Percentiles rank a stretch among this genome's conserved stretches.
Evolutionary conservation across 345 rosid genomes (phyloP).

Genomic region (Lagerstroemia speciosa): DNA sequence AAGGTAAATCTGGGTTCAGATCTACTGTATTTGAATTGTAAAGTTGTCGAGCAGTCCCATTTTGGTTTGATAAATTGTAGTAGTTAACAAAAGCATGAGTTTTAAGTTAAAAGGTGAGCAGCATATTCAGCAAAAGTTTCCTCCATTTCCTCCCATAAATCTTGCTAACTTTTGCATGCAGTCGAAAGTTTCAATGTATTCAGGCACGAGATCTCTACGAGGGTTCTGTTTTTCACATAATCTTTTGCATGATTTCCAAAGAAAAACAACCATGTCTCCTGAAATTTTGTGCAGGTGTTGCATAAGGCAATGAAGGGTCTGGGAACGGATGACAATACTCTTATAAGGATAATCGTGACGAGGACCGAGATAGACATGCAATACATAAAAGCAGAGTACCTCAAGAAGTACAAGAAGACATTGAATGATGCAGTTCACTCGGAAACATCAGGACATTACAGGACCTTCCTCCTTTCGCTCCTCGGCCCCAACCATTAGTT

Average conservation of each 20-base stretch:
- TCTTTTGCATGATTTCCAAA: not conserved
- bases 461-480: conserved; percentile 54
- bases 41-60: not conserved
- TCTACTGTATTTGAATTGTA: not conserved
- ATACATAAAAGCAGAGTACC: conserved; percentile 51
- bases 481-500: conserved; percentile 40
- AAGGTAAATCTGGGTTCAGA: conserved; percentile 30
- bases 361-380: conserved; percentile 74
- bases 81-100: no score
- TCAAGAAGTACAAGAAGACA: conserved; percentile 45
- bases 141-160: no score
- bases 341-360: conserved; percentile 51
- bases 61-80: no score
- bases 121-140: no score
- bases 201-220: no score
- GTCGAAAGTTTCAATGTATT: no score
- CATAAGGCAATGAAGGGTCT: conserved; percentile 56
- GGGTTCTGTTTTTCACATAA: not conserved
- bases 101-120: no score
- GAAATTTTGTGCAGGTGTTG: conserved; percentile 27
- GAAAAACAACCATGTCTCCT: not conserved
- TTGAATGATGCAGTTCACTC: conserved; percentile 52
- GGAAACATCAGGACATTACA: conserved; percentile 59
- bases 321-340: conserved; percentile 48
- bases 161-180: not conserved